Conservation (phyloP, 192 early-diverging fungal genomes). For the Umbelopsis ramanniana region DNA sequence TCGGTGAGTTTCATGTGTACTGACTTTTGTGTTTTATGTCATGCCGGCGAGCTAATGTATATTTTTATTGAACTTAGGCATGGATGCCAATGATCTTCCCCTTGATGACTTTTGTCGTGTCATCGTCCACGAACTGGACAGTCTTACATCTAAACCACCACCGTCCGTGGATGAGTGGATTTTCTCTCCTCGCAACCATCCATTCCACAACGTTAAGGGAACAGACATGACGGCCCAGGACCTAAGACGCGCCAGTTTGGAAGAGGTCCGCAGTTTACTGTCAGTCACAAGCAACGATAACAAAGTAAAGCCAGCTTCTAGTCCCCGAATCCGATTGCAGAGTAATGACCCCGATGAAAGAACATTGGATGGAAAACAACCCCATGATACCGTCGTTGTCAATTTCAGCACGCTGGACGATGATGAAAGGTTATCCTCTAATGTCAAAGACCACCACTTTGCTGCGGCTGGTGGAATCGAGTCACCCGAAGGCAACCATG, state of each 20-base stretch:
- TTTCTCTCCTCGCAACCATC: conserved; percentile 44
- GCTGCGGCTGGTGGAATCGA: not conserved
- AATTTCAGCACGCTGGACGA: not conserved
- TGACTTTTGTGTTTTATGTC: conserved; percentile 5
- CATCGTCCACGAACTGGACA: conserved; percentile 16
- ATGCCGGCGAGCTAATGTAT: not conserved
- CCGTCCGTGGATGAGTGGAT: conserved; percentile 42
- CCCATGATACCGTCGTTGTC: not conserved
- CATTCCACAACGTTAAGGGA: conserved; percentile 27
- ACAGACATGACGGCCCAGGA: conserved; percentile 40
- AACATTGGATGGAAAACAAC: conserved; percentile 3
- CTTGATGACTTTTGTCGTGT: conserved; percentile 17
- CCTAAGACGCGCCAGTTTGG: conserved; percentile 31
- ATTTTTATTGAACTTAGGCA: not conserved
- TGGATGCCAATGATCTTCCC: conserved; percentile 8
- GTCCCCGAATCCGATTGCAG: not conserved
- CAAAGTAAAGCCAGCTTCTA: not conserved
- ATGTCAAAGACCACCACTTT: not conserved
- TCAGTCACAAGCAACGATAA: conserved; percentile 1
- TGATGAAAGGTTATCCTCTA: not conserved
- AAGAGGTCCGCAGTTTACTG: conserved; percentile 43
- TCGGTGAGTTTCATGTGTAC: not conserved
- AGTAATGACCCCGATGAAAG: not conserved
- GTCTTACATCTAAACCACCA: conserved; percentile 23
- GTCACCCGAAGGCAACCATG: not conserved